Percentiles rank a stretch among this genome's conserved stretches.
Conservation (phyloP, 2,329 filamentous ascomycete species). For the Chaetomiaceae sp. region DNA sequence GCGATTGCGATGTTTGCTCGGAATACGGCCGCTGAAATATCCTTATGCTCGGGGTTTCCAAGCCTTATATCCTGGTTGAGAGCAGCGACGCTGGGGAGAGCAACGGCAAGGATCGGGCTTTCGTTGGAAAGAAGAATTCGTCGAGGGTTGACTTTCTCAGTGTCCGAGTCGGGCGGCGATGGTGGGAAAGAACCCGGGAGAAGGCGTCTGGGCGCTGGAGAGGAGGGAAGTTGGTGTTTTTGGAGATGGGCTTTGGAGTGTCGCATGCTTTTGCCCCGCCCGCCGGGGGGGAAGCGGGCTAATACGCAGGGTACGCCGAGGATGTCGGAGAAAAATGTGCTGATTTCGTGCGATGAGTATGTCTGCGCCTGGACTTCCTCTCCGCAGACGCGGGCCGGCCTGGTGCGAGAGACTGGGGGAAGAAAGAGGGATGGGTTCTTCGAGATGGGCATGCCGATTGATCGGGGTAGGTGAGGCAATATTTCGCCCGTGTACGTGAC, state of each 20-base stretch:
- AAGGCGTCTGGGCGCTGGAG: constrained; percentile 10
- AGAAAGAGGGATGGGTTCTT: constrained; percentile 58
- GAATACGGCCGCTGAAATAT: constrained; percentile 69
- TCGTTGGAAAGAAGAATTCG: constrained; percentile 86
- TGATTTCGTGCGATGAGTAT: constrained; percentile 64
- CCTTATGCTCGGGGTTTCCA: constrained; percentile 51
- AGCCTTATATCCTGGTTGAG: constrained; percentile 66
- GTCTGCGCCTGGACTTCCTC: constrained; percentile 67
- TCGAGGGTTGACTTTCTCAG: constrained; percentile 38
- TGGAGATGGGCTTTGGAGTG: constrained; percentile 69
- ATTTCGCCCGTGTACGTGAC: constrained; percentile 48
- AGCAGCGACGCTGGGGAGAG: constrained; percentile 70
- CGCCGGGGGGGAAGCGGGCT: constrained; percentile 73
- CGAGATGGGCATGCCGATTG: constrained; percentile 59
- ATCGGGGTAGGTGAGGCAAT: constrained; percentile 27
- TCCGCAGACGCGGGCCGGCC: constrained; percentile 72
- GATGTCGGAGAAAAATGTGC: constrained; percentile 70
- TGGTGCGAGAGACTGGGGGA: constrained; percentile 35
- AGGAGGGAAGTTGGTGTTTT: constrained; percentile 43
- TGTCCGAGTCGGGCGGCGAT: constrained; percentile 56
- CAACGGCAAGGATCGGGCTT: constrained; percentile 84
- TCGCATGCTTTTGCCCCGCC: constrained; percentile 54
- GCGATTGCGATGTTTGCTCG: constrained; percentile 81
- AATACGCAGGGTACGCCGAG: constrained; percentile 78
- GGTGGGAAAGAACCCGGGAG: constrained; percentile 55